Evolutionary conservation across 2,329 filamentous ascomycete species (phyloP).

Genomic region (Hypoxylon rubiginosum): DNA sequence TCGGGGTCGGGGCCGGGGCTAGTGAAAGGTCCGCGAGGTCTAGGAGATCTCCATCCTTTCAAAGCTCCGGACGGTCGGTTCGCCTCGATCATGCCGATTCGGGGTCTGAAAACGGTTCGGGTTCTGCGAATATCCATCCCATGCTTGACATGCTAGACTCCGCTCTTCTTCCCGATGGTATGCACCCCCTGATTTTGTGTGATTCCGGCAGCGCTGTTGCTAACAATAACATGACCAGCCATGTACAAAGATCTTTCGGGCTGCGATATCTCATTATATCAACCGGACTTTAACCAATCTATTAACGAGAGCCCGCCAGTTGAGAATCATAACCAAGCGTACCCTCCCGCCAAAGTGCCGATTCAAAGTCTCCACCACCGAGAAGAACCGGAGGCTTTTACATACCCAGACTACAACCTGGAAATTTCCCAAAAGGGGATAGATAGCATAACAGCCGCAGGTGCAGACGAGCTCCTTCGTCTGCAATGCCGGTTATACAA

Average conservation of each 20-base stretch:
- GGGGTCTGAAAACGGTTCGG: not conserved
- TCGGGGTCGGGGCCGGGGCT: not conserved
- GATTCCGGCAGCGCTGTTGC: not conserved
- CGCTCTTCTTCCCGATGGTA: not conserved
- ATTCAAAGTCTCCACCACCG: not conserved
- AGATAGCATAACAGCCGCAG: not conserved
- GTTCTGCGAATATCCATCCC: not conserved
- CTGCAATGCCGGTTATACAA: slow-evolving; percentile 1
- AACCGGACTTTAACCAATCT: not conserved
- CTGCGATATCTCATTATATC: not conserved
- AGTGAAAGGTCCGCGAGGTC: not conserved
- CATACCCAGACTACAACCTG: not conserved
- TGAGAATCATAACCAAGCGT: not conserved
- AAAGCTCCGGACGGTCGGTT: not conserved
- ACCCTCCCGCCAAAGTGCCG: not conserved
- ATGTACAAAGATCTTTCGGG: slow-evolving; percentile 1
- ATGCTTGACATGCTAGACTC: slow-evolving; percentile 3
- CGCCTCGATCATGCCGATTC: not conserved
- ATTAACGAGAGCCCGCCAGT: not conserved
- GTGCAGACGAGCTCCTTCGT: not conserved
- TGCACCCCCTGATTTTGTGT: not conserved
- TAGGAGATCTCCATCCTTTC: not conserved
- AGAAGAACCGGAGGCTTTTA: slow-evolving; percentile 1
- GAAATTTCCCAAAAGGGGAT: not conserved
- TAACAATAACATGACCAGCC: not conserved